These are phyloP conservation scores for Hondaea fermentalgiana DNA, from an alignment of 108 stramenopile species.

Conservation along the genomic window DNA sequence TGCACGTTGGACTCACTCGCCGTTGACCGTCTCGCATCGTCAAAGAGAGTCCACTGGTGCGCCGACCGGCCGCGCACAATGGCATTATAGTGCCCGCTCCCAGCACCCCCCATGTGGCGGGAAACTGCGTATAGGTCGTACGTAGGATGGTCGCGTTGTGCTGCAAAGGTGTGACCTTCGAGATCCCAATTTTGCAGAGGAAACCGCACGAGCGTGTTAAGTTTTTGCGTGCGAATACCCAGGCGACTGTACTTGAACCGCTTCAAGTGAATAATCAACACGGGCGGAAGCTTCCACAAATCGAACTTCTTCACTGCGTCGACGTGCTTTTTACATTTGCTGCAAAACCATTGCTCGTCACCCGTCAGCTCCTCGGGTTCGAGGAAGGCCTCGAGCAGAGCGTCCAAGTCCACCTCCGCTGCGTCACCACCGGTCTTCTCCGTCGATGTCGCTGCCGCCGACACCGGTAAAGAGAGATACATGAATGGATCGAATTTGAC, in stretches of 20 bases:
- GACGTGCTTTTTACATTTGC: conserved; percentile 68
- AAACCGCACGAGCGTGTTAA: conserved; percentile 81
- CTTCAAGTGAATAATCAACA: conserved; percentile 84
- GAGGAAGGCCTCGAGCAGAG: not conserved
- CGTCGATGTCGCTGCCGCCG: conserved; percentile 17
- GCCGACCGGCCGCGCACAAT: conserved; percentile 47
- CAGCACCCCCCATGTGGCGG: conserved; percentile 82
- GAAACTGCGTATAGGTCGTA: conserved; percentile 34
- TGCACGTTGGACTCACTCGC: not conserved
- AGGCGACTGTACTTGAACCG: conserved; percentile 71
- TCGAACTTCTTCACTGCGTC: conserved; percentile 72
- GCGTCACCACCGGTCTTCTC: not conserved
- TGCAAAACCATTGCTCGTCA: conserved; percentile 30
- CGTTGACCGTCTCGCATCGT: not conserved
- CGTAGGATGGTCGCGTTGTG: conserved; percentile 27
- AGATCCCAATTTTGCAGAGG: conserved; percentile 79
- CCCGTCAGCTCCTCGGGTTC: not conserved
- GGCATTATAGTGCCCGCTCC: conserved; percentile 93
- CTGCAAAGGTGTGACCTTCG: conserved; percentile 62
- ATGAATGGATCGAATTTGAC: conserved; percentile 90
- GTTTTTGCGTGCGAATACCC: conserved; percentile 80
- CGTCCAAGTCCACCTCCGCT: not conserved
- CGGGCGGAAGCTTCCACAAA: conserved; percentile 79
- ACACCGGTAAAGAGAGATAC: conserved; percentile 81
- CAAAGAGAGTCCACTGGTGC: not conserved